A percentile compares a stretch with the other conserved stretches of the same genome.
These are phyloP conservation scores for Geosmithia putterillii DNA, from an alignment of 2,329 filamentous ascomycete species.

Conservation along the genomic window DNA sequence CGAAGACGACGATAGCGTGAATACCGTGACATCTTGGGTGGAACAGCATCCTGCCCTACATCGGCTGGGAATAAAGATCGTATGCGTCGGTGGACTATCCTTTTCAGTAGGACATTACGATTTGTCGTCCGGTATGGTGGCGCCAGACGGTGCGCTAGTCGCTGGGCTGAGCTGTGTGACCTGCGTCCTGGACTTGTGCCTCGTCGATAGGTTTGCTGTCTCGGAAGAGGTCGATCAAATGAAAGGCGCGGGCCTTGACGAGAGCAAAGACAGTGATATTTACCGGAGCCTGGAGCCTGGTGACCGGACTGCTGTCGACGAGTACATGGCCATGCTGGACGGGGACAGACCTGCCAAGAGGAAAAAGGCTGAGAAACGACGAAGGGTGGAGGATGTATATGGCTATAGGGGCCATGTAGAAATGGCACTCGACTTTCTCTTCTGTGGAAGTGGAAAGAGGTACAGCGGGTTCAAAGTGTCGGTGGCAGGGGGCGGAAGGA, in stretches of 20 bases:
- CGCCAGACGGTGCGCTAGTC: constrained; percentile 12
- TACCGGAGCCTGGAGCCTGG: background rate
- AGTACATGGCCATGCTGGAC: background rate
- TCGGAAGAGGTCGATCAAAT: background rate
- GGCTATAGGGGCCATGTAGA: background rate
- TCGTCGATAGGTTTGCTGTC: too few relatives aligned
- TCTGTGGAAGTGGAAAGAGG: constrained; percentile 11
- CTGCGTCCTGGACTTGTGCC: constrained; percentile 12
- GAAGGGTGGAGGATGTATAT: background rate
- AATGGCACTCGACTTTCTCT: constrained; percentile 9
- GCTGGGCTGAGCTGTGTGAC: constrained; percentile 13
- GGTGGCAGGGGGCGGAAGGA: constrained; percentile 5
- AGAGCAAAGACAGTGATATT: background rate
- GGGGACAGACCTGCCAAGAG: background rate
- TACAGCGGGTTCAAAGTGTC: constrained; percentile 9
- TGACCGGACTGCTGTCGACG: background rate
- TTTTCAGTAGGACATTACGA: constrained; percentile 24
- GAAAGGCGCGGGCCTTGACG: background rate
- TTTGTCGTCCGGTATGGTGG: constrained; percentile 14
- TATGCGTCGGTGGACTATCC: constrained; percentile 6
- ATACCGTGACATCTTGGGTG: too few relatives aligned
- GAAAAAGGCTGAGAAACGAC: background rate
- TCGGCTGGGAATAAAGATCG: constrained; percentile 15
- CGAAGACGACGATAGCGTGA: too few relatives aligned
- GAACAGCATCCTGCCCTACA: constrained; percentile 13